Evolutionary conservation across 2,329 filamentous ascomycete species (phyloP), one percentile per base, ranked within the genome.

Genomic region (Tolypocladium paradoxum): DNA sequence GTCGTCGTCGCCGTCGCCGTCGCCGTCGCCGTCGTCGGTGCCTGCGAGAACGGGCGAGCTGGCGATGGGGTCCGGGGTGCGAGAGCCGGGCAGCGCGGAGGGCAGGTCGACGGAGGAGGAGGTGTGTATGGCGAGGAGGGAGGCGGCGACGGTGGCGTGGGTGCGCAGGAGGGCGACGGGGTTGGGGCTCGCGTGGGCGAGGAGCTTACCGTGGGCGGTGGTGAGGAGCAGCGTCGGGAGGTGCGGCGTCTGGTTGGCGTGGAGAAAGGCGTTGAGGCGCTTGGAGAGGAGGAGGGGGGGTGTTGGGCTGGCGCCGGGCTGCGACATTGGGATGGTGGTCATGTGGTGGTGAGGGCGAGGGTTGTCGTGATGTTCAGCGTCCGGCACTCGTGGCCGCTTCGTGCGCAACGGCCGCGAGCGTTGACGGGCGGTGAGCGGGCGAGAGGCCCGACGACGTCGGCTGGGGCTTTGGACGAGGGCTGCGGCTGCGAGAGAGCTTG

Each of bases 281-380:
- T 84, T 84, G 36, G 79, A 83, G 56, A 89, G 75, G 69, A 90
- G 74, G 54, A 83, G 73, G 29, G 79, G 78, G 37, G 79, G 78
- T 37, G 76, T 75, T 27, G 74, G 71, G 49, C 64, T 63, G 22
- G 65, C 22, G 49, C n/a, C 34, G 12, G 53, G 29, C 11, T 31
- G 53, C 27, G 53, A 49, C 49, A 54, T 49, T 49, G 49, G 45
- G 43, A 4, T 31, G 43, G 18, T 18, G 43, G 18, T 6, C 14
- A 11, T 20, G 18, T 27, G 16, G 43, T n/a, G 7, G 27, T 5
- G 43, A 2, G 14, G 1, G 33, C 33, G 33, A 16, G 33, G 33
- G 5, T 18, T 18, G 14, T 45, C 24, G 40, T 8, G 29, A 31
- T 31, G 29, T 31, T 31, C 5, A 31, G 29, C 5, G 29, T 8